Evolutionary conservation across 2,329 filamentous ascomycete genomes (phyloP), one percentile per base, ranked within the genome.

Genomic region (Chalara sp.): DNA sequence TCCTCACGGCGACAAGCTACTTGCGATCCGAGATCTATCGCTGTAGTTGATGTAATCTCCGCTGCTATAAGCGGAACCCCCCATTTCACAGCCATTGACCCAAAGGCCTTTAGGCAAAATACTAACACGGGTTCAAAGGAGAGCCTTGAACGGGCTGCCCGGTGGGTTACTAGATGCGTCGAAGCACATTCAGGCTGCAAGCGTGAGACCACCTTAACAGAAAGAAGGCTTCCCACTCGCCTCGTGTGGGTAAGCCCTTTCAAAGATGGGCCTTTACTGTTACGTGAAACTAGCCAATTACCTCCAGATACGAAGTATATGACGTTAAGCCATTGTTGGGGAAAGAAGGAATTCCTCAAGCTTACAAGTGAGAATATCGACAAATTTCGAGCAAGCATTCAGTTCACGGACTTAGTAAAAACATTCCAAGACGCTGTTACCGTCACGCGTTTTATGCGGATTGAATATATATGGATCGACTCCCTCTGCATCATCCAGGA

Each of bases 261-360:
- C 10, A 3, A n/a, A n/a, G 3, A 39, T 39, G 8, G 8, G n/a
- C n/a, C n/a, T 10, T 2, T 39, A 10, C 35, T 2, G n/a, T 39
- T 39, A 39, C 3, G 35, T 3, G 10, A 39, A 10, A 39, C 35
- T 10, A 39, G 35, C 8, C n/a, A 10, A 39, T 39, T 39, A 10
- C 35, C 35, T 10, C 8, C 8, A 39, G 35, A 39, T n/a, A 39
- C 35, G 8, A 10, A 10, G 2, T 47, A 47, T 28, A 47, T 37
- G 32, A 47, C 45, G 28, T 28, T 47, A 3, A 47, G 45, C 32
- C 45, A 47, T 32, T 47, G 45, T 35, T 47, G 45, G 45, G 45
- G 45, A 10, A 33, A 47, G n/a, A 33, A 13, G 3, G 11, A 33
- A 21, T 32, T 35, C 10, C 29, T 35, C 3, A 37, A 2, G 6